Percentiles rank a stretch among this genome's conserved stretches.
These are phyloP conservation scores for Pelargonium fulgidum DNA, from an alignment of 441 rosid genomes.

Conservation along the genomic window DNA sequence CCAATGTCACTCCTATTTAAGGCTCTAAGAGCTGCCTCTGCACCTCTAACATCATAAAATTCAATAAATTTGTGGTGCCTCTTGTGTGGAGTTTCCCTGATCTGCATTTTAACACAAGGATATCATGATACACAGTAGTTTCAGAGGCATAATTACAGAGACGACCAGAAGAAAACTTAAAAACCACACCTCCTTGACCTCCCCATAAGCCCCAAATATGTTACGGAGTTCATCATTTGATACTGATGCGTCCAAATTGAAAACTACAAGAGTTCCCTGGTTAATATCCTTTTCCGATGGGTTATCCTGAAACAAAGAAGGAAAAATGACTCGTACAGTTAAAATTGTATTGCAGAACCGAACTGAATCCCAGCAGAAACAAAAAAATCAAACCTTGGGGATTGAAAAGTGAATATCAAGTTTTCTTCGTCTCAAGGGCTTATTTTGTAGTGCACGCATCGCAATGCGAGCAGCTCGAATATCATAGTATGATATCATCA, in stretches of 20 bases:
- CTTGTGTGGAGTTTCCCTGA: constrained; percentile 80
- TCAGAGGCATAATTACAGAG: background rate
- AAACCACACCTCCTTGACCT: constrained; percentile 68
- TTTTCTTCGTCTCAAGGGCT: constrained; percentile 72
- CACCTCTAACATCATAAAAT: constrained; percentile 80
- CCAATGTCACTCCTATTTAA: constrained; percentile 80
- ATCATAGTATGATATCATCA: constrained; percentile 87
- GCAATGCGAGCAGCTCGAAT: constrained; percentile 84
- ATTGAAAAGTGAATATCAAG: constrained; percentile 84
- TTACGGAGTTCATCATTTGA: constrained; percentile 78
- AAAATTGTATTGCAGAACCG: constrained; percentile 14
- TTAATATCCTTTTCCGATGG: constrained; percentile 83
- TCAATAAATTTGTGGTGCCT: constrained; percentile 78
- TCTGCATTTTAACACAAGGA: constrained; percentile 41
- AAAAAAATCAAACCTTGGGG: constrained; percentile 50
- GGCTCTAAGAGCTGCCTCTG: constrained; percentile 74
- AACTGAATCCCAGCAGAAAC: constrained; percentile 5
- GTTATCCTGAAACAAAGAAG: constrained; percentile 49
- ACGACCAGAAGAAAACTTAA: constrained; percentile 9
- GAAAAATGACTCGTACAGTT: constrained; percentile 13
- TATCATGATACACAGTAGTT: constrained; percentile 13
- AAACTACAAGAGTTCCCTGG: constrained; percentile 81
- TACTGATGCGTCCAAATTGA: constrained; percentile 76
- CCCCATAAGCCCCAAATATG: constrained; percentile 74
- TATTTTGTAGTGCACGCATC: constrained; percentile 78